Evolutionary conservation across 129 eudicot species (phyloP).

Genomic region (Escallonia rubra): DNA sequence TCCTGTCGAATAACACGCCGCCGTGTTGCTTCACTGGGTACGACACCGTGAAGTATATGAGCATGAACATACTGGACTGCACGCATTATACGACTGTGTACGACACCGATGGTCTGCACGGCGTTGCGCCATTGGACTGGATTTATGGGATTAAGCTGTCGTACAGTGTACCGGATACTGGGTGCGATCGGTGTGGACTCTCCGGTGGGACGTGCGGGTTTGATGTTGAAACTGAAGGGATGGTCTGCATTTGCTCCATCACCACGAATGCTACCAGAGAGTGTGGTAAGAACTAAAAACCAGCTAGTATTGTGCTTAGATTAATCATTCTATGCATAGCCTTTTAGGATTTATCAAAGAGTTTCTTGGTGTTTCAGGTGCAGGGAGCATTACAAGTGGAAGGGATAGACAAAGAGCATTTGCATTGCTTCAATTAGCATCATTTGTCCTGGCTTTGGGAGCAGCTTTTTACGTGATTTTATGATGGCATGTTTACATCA

Average conservation of each 20-base stretch:
- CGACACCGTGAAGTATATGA: conserved; percentile 73
- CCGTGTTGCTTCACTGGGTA: conserved; percentile 84
- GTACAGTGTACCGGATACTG: conserved; percentile 67
- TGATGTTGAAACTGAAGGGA: conserved; percentile 69
- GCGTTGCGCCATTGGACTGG: conserved; percentile 82
- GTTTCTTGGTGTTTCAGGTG: conserved; percentile 4
- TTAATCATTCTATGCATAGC: no score
- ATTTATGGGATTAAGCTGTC: conserved; percentile 67
- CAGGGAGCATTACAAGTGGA: conserved; percentile 15
- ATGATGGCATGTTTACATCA: neutral
- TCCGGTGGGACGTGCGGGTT: conserved; percentile 93
- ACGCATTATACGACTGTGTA: conserved; percentile 83
- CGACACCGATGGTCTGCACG: conserved; percentile 46
- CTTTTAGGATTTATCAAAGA: neutral
- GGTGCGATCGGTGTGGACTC: conserved; percentile 68
- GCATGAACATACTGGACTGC: conserved; percentile 84
- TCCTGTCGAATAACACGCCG: conserved; percentile 47
- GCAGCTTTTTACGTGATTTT: conserved; percentile 4
- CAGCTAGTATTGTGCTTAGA: no score
- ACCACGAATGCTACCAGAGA: conserved; percentile 59
- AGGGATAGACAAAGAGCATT: conserved; percentile 7
- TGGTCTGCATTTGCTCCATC: conserved; percentile 72
- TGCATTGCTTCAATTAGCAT: conserved; percentile 3
- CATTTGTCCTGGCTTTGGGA: conserved; percentile 3
- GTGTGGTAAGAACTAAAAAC: conserved; percentile 45